Conservation (phyloP, 2,329 filamentous ascomycete genomes). For the Rachicladosporium sp. region DNA sequence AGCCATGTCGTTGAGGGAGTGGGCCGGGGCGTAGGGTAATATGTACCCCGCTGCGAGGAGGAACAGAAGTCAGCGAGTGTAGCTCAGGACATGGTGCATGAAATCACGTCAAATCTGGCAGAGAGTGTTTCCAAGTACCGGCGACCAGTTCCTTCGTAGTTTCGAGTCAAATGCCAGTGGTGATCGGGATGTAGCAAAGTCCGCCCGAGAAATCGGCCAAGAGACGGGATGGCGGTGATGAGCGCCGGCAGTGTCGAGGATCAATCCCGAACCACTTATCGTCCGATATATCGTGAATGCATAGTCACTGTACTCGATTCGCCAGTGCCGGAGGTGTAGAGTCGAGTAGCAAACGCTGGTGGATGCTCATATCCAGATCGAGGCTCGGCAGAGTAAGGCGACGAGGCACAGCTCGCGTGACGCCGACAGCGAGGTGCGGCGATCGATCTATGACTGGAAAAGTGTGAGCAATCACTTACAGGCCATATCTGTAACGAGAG, state of each 20-base stretch:
- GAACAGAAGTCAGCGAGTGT: conserved; percentile 30
- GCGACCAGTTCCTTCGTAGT: conserved; percentile 32
- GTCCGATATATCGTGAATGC: conserved; percentile 3
- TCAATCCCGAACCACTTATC: conserved; percentile 4
- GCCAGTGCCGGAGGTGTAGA: conserved; percentile 9
- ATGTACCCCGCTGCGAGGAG: conserved; percentile 44
- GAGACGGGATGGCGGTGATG: conserved; percentile 15
- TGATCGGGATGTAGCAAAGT: conserved; percentile 22
- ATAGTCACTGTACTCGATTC: conserved; percentile 7
- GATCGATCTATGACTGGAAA: conserved; percentile 12
- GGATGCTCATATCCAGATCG: conserved; percentile 12
- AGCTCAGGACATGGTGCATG: conserved; percentile 17
- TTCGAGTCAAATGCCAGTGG: conserved; percentile 16
- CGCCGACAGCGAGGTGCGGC: conserved; percentile 5
- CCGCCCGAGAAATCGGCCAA: conserved; percentile 26
- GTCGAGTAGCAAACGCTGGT: conserved; percentile 13
- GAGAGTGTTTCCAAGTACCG: conserved; percentile 17
- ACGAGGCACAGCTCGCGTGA: conserved; percentile 10
- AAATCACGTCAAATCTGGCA: conserved; percentile 21
- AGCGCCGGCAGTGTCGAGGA: conserved; percentile 12
- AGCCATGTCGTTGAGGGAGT: conserved; percentile 34
- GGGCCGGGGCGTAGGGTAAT: conserved; percentile 50
- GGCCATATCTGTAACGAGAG: conserved; percentile 34
- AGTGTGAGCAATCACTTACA: conserved; percentile 38
- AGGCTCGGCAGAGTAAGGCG: conserved; percentile 15